Percentiles rank a stretch among this genome's conserved stretches.
phyloP scores from a whole-genome alignment of 106 monocot genomes.

The Apostasia shenzhenica region DNA sequence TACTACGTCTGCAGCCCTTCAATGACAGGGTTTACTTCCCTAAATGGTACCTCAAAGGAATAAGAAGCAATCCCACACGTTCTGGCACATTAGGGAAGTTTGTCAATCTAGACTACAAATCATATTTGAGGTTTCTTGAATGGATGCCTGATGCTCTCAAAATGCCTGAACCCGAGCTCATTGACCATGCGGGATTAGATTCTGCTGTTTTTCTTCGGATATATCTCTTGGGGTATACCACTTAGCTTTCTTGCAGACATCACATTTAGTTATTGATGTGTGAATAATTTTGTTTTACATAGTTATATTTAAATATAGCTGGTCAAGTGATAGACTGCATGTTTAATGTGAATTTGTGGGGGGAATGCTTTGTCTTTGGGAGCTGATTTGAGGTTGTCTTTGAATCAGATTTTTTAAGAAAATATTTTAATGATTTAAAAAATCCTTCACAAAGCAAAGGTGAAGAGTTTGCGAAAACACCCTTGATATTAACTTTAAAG shows the following conservation, averaged over 20 bases:
- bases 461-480: no score
- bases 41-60: conserved; percentile 59
- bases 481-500: no score
- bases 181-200: conserved; percentile 68
- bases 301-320: no score
- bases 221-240: conserved; percentile 33
- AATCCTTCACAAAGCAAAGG: no score
- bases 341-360: no score
- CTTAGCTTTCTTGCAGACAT: not conserved
- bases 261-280: no score
- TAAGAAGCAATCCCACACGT: conserved; percentile 33
- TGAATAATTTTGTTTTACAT: no score
- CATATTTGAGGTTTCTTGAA: conserved; percentile 49
- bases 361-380: no score
- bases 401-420: no score
- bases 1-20: conserved; percentile 51
- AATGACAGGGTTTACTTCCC: conserved; percentile 70
- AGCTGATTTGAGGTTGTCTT: no score
- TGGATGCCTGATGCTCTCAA: conserved; percentile 66
- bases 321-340: no score
- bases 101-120: conserved; percentile 49
- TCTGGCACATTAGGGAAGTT: conserved; percentile 21
- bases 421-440: no score
- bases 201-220: conserved; percentile 51
- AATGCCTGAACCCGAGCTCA: conserved; percentile 73